Percentiles rank a stretch among this genome's conserved stretches.
Evolutionary conservation across 345 rosid genomes (phyloP).

Genomic region (Noccaea caerulescens): DNA sequence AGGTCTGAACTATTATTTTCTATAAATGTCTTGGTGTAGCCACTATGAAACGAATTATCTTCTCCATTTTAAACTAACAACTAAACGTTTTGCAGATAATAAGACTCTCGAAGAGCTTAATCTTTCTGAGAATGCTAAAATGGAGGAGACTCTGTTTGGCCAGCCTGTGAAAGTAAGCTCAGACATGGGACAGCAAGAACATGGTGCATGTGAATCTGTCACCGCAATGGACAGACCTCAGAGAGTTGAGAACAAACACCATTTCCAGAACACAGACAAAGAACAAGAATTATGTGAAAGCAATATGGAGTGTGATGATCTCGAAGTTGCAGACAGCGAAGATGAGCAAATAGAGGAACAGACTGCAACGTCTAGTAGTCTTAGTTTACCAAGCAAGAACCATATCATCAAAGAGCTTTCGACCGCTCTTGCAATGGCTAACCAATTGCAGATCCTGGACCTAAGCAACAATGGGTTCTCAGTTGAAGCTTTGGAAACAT

Average conservation of each 20-base stretch:
- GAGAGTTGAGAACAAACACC: slow-evolving; percentile 35
- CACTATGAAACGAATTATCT: not conserved
- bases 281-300: slow-evolving; percentile 44
- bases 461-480: slow-evolving; percentile 78
- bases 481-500: slow-evolving; percentile 47
- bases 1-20: slow-evolving; percentile 50
- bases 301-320: slow-evolving; percentile 49
- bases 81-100: slow-evolving; percentile 54
- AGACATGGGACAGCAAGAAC: slow-evolving; percentile 35
- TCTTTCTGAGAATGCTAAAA: slow-evolving; percentile 60
- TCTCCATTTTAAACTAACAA: not conserved
- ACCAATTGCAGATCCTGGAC: slow-evolving; percentile 63
- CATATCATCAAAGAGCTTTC: slow-evolving; percentile 58
- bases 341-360: slow-evolving; percentile 54
- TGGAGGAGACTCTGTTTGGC: slow-evolving; percentile 39
- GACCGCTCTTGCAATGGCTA: slow-evolving; percentile 64
- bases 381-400: slow-evolving; percentile 45
- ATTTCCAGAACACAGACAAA: slow-evolving; percentile 18
- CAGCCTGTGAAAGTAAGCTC: slow-evolving; percentile 34
- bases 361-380: slow-evolving; percentile 51
- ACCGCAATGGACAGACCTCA: slow-evolving; percentile 19
- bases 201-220: slow-evolving; percentile 33
- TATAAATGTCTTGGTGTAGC: slow-evolving; percentile 15
- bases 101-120: slow-evolving; percentile 72
- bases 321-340: slow-evolving; percentile 93